Conservation (phyloP, 2,329 filamentous ascomycete genomes). For the Botrytis squamosa region DNA sequence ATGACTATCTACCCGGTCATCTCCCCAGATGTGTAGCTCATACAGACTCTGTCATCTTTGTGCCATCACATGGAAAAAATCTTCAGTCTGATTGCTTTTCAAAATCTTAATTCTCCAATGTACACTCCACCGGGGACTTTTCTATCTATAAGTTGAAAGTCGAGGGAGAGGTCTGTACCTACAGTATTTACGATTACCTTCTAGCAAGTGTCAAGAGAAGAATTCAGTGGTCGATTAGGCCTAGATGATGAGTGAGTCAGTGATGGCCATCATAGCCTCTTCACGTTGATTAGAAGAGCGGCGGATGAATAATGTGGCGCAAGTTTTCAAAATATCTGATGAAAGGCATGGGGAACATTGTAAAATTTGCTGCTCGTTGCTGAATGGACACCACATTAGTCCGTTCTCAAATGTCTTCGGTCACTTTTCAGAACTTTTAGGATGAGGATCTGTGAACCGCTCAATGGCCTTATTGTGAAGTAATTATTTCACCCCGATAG, state of each 20-base stretch:
- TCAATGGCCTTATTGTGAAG: background rate
- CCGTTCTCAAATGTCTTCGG: background rate
- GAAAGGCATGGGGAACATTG: background rate
- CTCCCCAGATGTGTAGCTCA: background rate
- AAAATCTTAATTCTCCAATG: background rate
- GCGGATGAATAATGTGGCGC: background rate
- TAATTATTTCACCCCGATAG: fast-evolving
- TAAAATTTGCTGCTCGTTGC: too few species aligned
- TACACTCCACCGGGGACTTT: too few species aligned
- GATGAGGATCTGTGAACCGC: background rate
- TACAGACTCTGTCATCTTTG: background rate
- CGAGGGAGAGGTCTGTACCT: background rate
- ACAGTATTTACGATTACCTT: background rate
- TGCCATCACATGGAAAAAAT: background rate
- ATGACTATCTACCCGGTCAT: background rate
- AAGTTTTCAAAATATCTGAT: too few species aligned
- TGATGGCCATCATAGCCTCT: background rate
- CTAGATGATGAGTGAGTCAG: background rate
- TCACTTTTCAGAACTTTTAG: background rate
- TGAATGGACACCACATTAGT: background rate
- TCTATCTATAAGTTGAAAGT: background rate
- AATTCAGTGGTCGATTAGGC: background rate
- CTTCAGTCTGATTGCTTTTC: background rate
- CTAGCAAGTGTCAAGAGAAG: background rate
- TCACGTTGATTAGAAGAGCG: fast-evolving